Base-by-base conservation (phyloP, 345 rosid genomes). In the Syzygium aromaticum region DNA sequence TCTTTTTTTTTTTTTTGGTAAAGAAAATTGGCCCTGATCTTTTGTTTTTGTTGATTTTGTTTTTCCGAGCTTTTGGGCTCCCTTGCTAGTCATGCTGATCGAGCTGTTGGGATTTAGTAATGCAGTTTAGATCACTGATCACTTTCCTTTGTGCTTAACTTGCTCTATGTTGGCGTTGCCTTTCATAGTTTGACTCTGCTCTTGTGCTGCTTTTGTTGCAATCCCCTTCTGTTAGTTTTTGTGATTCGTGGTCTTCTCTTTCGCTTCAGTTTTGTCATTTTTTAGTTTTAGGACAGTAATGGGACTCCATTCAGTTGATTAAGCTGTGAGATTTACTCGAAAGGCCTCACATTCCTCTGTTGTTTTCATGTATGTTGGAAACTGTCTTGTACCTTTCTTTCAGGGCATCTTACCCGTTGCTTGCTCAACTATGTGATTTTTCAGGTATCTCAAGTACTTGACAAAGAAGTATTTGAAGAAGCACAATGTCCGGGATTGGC, bases 401-500 rank as follows among this genome's bases (percentile, higher is more conserved):
- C 27, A 19, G 2, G 7, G 49, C 2, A 10, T 5, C 82, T 73
- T 38, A 73, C 49, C 9, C 9, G 25, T 38, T 73, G 49, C 49
- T 73, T 73, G 49, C 19, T 73, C 49, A 21, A 73, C 49, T 73
- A 27, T 38, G 7, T 3, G 77, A 23, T 61, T 9, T 52, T 82
- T 4, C 53, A 92, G 94, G 84, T 92, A 92, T 43, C 86, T 92
- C 54, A 92, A 92, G 77, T 92, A 91, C 77, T 87, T 92, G 89
- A 92, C 94, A 33, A 92, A 92, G 90, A 92, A 92, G 90, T 92
- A 91, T 85, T 86, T 92, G 91, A 92, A 92, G 91, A 92, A 92
- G 84, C 94, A 92, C 88, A 92, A 91, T n/a, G 94, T 92, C 80
- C 85, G 94, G 56, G 94, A 92, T 86, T 92, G 94, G 94, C 94